Evolutionary conservation across 257 asterid genomes (phyloP).

Genomic region (Echites panduratus): DNA sequence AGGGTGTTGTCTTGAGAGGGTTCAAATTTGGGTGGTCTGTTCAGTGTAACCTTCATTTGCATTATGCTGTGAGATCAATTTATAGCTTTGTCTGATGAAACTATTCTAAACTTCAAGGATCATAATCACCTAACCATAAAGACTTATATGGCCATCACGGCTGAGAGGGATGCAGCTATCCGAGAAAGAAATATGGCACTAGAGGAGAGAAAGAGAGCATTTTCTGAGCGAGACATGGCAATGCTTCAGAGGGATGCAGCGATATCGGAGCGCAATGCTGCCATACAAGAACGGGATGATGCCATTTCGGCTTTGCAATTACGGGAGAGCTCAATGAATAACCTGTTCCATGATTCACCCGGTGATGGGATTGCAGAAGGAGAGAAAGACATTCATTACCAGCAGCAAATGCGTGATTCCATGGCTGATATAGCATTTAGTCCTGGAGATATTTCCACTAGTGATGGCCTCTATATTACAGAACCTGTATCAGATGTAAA

Average conservation of each 20-base stretch:
- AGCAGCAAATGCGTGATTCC: slow-evolving; percentile 33
- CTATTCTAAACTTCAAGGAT: slow-evolving; percentile 44
- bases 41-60: background rate
- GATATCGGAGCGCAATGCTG: slow-evolving; percentile 72
- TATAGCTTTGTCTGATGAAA: slow-evolving; percentile 6
- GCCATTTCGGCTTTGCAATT: slow-evolving; percentile 59
- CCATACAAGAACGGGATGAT: slow-evolving; percentile 67
- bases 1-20: background rate
- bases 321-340: slow-evolving; percentile 49
- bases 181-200: slow-evolving; percentile 92
- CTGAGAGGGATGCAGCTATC: slow-evolving; percentile 94
- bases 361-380: slow-evolving; percentile 38
- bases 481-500: slow-evolving; percentile 44
- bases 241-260: slow-evolving; percentile 92
- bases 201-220: slow-evolving; percentile 88
- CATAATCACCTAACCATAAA: slow-evolving; percentile 66
- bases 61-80: background rate
- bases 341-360: slow-evolving; percentile 40
- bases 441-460: slow-evolving; percentile 37
- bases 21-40: background rate
- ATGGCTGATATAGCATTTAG: slow-evolving; percentile 36
- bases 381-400: slow-evolving; percentile 43
- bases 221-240: slow-evolving; percentile 89
- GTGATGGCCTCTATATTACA: slow-evolving; percentile 24
- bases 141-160: slow-evolving; percentile 88